Evolutionary conservation across 2,329 filamentous ascomycete genomes (phyloP).

Genomic region (Paraconiothyrium sp.): DNA sequence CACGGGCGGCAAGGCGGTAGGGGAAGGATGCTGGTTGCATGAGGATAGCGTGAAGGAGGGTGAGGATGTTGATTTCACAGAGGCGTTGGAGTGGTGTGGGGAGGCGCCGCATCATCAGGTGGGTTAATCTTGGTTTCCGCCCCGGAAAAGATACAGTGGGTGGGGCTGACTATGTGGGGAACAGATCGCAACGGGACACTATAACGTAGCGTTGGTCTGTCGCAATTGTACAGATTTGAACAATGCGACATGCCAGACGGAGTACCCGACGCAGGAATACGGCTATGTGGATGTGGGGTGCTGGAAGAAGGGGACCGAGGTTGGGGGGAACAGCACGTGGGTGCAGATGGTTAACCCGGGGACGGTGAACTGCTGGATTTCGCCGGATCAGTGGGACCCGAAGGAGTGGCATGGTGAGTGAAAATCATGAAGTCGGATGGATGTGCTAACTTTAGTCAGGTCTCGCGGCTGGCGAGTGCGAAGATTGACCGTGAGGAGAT

Average conservation of each 20-base stretch:
- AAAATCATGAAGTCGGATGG: too few species aligned
- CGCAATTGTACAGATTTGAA: constrained; percentile 14
- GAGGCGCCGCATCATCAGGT: constrained; percentile 10
- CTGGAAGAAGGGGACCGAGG: constrained; percentile 7
- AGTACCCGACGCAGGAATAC: constrained; percentile 1
- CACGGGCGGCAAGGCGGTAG: constrained; percentile 1
- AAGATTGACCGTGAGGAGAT: neutral
- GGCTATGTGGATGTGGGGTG: constrained; percentile 12
- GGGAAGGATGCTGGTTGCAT: constrained; percentile 11
- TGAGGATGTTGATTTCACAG: constrained; percentile 5
- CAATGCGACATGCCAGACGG: constrained; percentile 2
- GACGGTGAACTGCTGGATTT: constrained; percentile 3
- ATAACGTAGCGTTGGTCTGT: constrained; percentile 3
- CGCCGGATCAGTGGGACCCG: constrained; percentile 7
- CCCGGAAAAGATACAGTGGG: neutral
- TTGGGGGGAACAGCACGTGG: constrained; percentile 9
- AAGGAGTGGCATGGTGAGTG: constrained; percentile 13
- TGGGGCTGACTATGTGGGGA: neutral
- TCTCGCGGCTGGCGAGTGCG: constrained; percentile 4
- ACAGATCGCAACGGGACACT: neutral
- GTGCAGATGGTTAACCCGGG: constrained; percentile 1
- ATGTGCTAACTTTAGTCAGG: neutral
- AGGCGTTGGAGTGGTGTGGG: constrained; percentile 10
- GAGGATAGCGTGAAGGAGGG: constrained; percentile 11
- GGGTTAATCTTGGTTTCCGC: neutral